Evolutionary conservation across 2,329 filamentous ascomycete species (phyloP).

Genomic region (Fusarium domesticum): DNA sequence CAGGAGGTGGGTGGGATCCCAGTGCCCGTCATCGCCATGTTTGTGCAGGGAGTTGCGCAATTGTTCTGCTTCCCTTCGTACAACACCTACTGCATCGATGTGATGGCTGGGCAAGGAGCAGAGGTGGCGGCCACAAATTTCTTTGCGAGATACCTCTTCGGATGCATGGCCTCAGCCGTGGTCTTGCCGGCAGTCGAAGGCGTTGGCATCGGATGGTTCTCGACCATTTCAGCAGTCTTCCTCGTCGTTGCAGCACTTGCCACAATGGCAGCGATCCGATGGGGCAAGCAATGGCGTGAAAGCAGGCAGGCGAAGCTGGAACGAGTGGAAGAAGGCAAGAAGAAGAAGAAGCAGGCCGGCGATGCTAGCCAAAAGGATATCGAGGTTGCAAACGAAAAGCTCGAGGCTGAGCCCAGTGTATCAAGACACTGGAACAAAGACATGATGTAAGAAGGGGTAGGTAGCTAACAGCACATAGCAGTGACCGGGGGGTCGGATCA

Average conservation of each 20-base stretch:
- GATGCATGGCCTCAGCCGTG: slow-evolving; percentile 65
- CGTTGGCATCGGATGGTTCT: slow-evolving; percentile 81
- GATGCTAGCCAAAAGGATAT: slow-evolving; percentile 1
- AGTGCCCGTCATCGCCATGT: slow-evolving; percentile 69
- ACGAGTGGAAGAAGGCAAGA: slow-evolving; percentile 9
- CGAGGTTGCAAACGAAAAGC: slow-evolving; percentile 5
- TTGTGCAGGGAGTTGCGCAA: slow-evolving; percentile 70
- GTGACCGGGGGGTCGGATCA: background rate
- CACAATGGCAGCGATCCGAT: slow-evolving; percentile 37
- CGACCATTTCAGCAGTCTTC: slow-evolving; percentile 54
- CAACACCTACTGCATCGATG: slow-evolving; percentile 80
- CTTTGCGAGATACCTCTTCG: slow-evolving; percentile 72
- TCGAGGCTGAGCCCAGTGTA: background rate
- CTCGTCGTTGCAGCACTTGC: slow-evolving; percentile 38
- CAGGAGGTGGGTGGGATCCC: slow-evolving; percentile 50
- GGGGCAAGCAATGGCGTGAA: slow-evolving; percentile 42
- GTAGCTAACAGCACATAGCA: background rate
- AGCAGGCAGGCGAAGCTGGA: slow-evolving; percentile 29
- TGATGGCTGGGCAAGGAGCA: slow-evolving; percentile 65
- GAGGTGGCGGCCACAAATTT: slow-evolving; percentile 82
- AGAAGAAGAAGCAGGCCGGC: background rate
- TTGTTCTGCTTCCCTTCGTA: slow-evolving; percentile 72
- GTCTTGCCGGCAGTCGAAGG: slow-evolving; percentile 70
- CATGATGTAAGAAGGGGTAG: background rate
- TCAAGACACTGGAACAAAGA: background rate